phyloP scores from a whole-genome alignment of 2,329 filamentous ascomycete genomes.

The Talaromyces sp. region DNA sequence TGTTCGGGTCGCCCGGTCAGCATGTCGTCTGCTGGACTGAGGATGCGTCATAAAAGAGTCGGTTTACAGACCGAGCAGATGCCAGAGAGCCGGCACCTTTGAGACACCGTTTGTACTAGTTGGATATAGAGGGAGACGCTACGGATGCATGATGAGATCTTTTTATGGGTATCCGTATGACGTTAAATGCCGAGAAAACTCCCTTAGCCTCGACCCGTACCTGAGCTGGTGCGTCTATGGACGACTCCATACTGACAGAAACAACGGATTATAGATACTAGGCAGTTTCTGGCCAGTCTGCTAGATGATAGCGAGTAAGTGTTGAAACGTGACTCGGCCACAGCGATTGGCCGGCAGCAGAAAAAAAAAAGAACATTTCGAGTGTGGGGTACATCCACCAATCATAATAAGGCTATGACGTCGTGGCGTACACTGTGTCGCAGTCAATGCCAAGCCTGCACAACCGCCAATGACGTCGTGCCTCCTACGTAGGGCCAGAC shows the following conservation, averaged over 20 bases:
- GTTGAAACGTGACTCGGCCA: not conserved
- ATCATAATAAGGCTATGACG: not conserved
- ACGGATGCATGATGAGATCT: conserved; percentile 9
- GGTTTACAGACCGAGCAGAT: not conserved
- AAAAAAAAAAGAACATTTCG: not conserved
- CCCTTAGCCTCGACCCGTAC: not conserved
- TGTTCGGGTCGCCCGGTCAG: not conserved
- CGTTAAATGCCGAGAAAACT: not conserved
- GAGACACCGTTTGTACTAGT: not conserved
- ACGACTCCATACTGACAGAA: too few relatives aligned
- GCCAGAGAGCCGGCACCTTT: not conserved
- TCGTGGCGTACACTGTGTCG: not conserved
- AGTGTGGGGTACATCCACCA: not conserved
- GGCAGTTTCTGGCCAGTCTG: too few relatives aligned
- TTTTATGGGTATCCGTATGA: not conserved
- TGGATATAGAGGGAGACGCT: not conserved
- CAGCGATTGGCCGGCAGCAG: not conserved
- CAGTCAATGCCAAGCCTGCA: conserved; percentile 9
- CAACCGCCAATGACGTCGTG: conserved; percentile 14
- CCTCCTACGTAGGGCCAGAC: not conserved
- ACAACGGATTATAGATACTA: too few relatives aligned
- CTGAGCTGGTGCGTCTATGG: not conserved
- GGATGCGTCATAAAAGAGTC: not conserved
- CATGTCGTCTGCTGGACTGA: not conserved
- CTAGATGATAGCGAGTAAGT: too few relatives aligned